These are phyloP conservation scores for Actinomortierella ambigua DNA, from an alignment of 371 early-diverging fungal species.

Conservation along the genomic window DNA sequence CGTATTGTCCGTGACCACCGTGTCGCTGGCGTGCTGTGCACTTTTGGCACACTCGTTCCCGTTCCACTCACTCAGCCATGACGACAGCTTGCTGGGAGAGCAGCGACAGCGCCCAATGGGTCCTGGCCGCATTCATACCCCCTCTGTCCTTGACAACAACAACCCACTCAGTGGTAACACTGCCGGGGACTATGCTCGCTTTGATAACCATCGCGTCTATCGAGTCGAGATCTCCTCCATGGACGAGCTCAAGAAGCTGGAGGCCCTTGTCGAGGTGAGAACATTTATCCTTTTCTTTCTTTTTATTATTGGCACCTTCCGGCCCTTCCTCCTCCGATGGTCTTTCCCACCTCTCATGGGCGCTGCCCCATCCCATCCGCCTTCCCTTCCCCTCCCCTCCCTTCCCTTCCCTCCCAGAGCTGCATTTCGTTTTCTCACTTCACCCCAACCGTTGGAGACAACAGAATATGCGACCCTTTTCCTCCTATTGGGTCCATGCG, in stretches of 20 bases:
- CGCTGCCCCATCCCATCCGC: no score
- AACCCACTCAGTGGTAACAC: slow-evolving; percentile 1
- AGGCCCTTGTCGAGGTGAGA: slow-evolving; percentile 34
- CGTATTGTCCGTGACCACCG: slow-evolving; percentile 25
- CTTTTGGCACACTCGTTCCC: slow-evolving; percentile 18
- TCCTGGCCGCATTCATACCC: no score
- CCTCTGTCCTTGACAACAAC: slow-evolving; percentile 7
- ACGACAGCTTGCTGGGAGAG: slow-evolving; percentile 6
- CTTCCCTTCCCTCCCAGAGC: no score
- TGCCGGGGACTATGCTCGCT: slow-evolving; percentile 27
- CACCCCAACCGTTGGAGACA: no score
- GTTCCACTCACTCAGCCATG: slow-evolving; percentile 9
- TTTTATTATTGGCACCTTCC: no score
- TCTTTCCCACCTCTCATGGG: no score
- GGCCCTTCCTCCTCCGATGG: no score
- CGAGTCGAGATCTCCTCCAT: slow-evolving; percentile 35
- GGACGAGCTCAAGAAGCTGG: slow-evolving; percentile 30
- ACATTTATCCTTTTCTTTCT: no score
- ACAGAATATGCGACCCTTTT: no score
- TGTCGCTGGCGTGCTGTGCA: slow-evolving; percentile 22
- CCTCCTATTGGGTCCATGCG: no score
- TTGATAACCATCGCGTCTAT: slow-evolving; percentile 38
- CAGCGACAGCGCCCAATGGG: slow-evolving; percentile 22
- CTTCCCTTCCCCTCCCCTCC: no score
- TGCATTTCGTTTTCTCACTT: no score